Base-by-base conservation (phyloP, 176 grass and related monocot species). In the Bolboschoenus planiculmis region DNA sequence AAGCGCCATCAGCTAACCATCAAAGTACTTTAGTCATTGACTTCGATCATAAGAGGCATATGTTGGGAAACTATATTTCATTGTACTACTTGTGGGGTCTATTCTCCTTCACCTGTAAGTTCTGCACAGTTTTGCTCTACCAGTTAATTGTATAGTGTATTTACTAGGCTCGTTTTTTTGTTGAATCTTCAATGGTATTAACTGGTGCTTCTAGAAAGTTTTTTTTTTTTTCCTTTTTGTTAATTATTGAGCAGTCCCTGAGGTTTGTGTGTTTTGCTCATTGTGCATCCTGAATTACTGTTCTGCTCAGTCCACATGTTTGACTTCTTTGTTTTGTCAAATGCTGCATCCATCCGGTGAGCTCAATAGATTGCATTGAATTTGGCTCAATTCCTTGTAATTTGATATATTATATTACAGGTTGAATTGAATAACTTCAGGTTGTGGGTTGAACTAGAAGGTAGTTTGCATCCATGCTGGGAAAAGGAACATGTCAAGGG, bases 1-100 rank as follows among this genome's bases (percentile, higher is more conserved):
- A 79, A 85, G 66, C 81, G 78, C 85, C 76, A 88, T 95, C 84
- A 92, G 83, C 85, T 97, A 88, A 97, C 89, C 81, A 59, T 57
- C 73, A 86, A 60, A 27, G 11, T 39, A 80, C 82, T 88, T 74
- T 64, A 67, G 7, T 30, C 62, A 65, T 72, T 88, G 86, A 85
- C 78, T 91, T 85, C 62, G 63, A 67, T 51, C 64, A 43, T 65
- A 82, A 37, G 35, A 65, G 54, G 80, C 58, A 66, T 66, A 82
- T 65, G 23, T 65, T 46, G 80, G 80, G 78, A 63, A 56, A 31
- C 42, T 48, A 34, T 65, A 82, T 82, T 65, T 82, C 56, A 63
- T 62, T 51, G 58, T 82, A 50, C 13, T 82, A 34, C 11, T 84
- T 87, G 76, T 87, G 85, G 81, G 83, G 81, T 84, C 64, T 87